These are phyloP conservation scores for Mycogone perniciosa DNA, from an alignment of 2,329 filamentous ascomycete genomes.

Conservation along the genomic window DNA sequence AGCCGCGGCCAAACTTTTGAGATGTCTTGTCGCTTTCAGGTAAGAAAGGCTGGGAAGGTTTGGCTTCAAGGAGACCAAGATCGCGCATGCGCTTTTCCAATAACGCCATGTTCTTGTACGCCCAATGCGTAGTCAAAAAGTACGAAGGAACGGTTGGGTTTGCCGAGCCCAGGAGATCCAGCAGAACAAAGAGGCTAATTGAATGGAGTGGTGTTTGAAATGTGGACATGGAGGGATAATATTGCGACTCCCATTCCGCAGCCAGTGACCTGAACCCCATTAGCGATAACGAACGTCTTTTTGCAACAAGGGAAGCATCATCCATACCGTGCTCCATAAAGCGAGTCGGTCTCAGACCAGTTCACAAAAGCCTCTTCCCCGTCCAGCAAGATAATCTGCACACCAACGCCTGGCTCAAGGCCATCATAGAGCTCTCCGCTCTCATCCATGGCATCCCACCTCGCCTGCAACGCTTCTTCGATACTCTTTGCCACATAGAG, in stretches of 20 bases:
- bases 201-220: slow-evolving; percentile 69
- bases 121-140: slow-evolving; percentile 89
- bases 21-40: slow-evolving; percentile 51
- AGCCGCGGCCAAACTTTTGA: slow-evolving; percentile 42
- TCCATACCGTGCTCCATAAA: slow-evolving; percentile 76
- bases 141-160: slow-evolving; percentile 73
- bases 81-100: slow-evolving; percentile 69
- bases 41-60: slow-evolving; percentile 51
- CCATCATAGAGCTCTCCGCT: slow-evolving; percentile 46
- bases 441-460: slow-evolving; percentile 69
- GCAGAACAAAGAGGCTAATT: slow-evolving; percentile 83
- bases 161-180: slow-evolving; percentile 74
- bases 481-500: slow-evolving; percentile 79
- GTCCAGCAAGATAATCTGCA: slow-evolving; percentile 86
- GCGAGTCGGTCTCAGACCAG: slow-evolving; percentile 76
- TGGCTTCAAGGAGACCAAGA: slow-evolving; percentile 59
- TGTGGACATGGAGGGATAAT: slow-evolving; percentile 64
- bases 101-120: slow-evolving; percentile 68
- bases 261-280: slow-evolving; percentile 55
- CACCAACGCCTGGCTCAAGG: slow-evolving; percentile 69
- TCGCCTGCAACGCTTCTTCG: slow-evolving; percentile 70
- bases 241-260: slow-evolving; percentile 66
- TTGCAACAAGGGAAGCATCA: neutral
- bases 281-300: slow-evolving; percentile 2
- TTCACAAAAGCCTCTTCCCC: slow-evolving; percentile 85